Evolutionary conservation across 2,329 filamentous ascomycete species (phyloP).

Genomic region (Mycocentrospora acerina): DNA sequence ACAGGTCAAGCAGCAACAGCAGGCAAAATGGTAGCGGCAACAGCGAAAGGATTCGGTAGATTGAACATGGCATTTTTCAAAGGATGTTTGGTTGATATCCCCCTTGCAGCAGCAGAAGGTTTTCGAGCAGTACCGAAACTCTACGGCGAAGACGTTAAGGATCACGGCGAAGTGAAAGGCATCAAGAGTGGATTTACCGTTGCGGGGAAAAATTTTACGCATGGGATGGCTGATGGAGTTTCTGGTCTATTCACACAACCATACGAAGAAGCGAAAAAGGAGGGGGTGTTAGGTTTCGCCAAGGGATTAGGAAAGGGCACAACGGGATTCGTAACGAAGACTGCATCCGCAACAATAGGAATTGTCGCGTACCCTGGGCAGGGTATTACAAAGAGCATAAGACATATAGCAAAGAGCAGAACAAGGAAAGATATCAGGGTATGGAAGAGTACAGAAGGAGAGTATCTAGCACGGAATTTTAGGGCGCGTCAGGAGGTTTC

Average conservation of each 20-base stretch:
- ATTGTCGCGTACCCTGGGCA: constrained; percentile 17
- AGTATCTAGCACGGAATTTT: constrained; percentile 1
- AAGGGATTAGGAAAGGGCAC: constrained; percentile 41
- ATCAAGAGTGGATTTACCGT: constrained; percentile 37
- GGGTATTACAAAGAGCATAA: constrained; percentile 15
- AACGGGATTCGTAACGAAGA: constrained; percentile 3
- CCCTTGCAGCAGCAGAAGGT: constrained; percentile 41
- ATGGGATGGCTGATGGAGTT: constrained; percentile 37
- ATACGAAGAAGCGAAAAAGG: constrained; percentile 32
- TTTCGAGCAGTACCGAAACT: constrained; percentile 38
- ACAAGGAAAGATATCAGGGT: constrained; percentile 7
- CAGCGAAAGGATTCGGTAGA: constrained; percentile 20
- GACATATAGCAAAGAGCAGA: neutral
- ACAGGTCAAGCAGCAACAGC: constrained; percentile 6
- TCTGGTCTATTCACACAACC: constrained; percentile 36
- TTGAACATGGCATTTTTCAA: constrained; percentile 24
- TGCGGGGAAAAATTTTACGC: constrained; percentile 35
- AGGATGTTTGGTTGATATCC: constrained; percentile 37
- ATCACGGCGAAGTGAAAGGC: constrained; percentile 36
- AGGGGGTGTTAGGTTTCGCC: constrained; percentile 34
- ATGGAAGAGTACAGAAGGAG: constrained; percentile 3
- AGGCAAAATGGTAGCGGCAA: constrained; percentile 10
- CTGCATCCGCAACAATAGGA: constrained; percentile 5
- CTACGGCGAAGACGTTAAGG: constrained; percentile 40
- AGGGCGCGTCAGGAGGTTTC: neutral